Base-by-base conservation (phyloP, 2,329 filamentous ascomycete genomes). In the Pseudogymnoascus sp. region DNA sequence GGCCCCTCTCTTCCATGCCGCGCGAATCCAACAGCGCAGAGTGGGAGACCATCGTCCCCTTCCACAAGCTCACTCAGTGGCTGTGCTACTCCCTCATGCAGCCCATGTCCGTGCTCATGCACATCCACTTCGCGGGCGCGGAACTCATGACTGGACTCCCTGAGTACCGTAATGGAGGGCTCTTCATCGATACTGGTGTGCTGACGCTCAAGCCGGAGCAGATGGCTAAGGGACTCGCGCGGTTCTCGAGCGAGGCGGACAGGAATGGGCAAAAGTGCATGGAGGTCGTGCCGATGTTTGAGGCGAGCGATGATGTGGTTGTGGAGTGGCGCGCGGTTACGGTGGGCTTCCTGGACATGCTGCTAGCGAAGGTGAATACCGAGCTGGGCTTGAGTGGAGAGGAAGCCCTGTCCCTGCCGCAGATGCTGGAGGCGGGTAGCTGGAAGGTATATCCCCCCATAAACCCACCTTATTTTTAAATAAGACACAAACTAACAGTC, bases 391-490 rank as follows among this genome's bases (percentile, higher is more conserved):
- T 97, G 41, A 81, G 80, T 6, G 91, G 89, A 3, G 78, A 84
- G 38, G 85, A 93, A 67, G 80, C 81, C 68, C 77, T 99, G 73
- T 90, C 80, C 41, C 76, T 97, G 68, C 86, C 92, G 5, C 94
- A 99, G 74, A 85, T 99, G 78, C 81, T 99, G 15, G 94, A 97
- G 75, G 94, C 93, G 12, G 94, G 94, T 60, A 96, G 91, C 72
- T 99, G 94, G 93, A 97, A 97, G 89, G 92, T 94, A 75, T 77
- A 84, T n/a, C n/a, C n/a, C n/a, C n/a, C n/a, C n/a, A n/a, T n/a
- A n/a, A n/a, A n/a, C n/a, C n/a, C n/a, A n/a, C n/a, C n/a, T n/a
- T n/a, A n/a, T n/a, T n/a, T n/a, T n/a, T n/a, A n/a, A n/a, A n/a
- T n/a, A n/a, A n/a, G n/a, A n/a, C n/a, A n/a, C n/a, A n/a, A n/a